Evolutionary conservation across 2,329 filamentous ascomycete genomes (phyloP).

Genomic region (Arthrobotrys sinensis): DNA sequence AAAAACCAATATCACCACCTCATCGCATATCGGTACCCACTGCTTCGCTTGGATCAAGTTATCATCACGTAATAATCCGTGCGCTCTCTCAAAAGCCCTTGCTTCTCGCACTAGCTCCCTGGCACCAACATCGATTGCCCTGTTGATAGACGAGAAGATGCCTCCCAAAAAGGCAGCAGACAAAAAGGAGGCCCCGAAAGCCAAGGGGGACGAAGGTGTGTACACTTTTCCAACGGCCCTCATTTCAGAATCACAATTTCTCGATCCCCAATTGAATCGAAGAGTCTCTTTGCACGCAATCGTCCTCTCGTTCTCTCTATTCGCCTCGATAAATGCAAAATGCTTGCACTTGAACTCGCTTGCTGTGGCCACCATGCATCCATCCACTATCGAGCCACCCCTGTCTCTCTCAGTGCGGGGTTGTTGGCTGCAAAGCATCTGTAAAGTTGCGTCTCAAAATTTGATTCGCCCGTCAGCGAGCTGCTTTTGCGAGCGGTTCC

Average conservation of each 20-base stretch:
- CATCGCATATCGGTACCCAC: slow-evolving; percentile 28
- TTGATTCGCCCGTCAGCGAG: slow-evolving; percentile 42
- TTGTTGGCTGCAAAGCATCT: slow-evolving; percentile 55
- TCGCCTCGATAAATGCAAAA: slow-evolving; percentile 35
- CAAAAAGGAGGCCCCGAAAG: slow-evolving; percentile 59
- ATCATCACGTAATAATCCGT: slow-evolving; percentile 59
- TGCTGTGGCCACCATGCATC: slow-evolving; percentile 47
- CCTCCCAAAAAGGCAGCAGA: slow-evolving; percentile 55
- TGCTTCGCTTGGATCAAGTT: slow-evolving; percentile 25
- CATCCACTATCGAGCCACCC: slow-evolving; percentile 44
- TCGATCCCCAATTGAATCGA: slow-evolving; percentile 13
- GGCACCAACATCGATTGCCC: slow-evolving; percentile 17
- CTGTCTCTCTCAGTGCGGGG: slow-evolving; percentile 53
- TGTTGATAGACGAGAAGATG: slow-evolving; percentile 38
- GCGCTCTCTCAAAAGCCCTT: slow-evolving; percentile 36
- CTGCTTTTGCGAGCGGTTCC: slow-evolving; percentile 37
- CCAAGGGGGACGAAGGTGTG: slow-evolving; percentile 57
- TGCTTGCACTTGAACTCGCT: slow-evolving; percentile 40
- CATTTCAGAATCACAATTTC: neutral
- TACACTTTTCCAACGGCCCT: slow-evolving; percentile 22
- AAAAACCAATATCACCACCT: slow-evolving; percentile 25
- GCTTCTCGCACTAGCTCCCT: slow-evolving; percentile 32
- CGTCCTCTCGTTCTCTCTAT: neutral
- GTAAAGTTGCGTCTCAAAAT: slow-evolving; percentile 55
- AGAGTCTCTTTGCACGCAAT: slow-evolving; percentile 29